A percentile compares a stretch with the other conserved stretches of the same genome.
phyloP scores from a whole-genome alignment of 257 asterid species.

The Vinca minor region DNA sequence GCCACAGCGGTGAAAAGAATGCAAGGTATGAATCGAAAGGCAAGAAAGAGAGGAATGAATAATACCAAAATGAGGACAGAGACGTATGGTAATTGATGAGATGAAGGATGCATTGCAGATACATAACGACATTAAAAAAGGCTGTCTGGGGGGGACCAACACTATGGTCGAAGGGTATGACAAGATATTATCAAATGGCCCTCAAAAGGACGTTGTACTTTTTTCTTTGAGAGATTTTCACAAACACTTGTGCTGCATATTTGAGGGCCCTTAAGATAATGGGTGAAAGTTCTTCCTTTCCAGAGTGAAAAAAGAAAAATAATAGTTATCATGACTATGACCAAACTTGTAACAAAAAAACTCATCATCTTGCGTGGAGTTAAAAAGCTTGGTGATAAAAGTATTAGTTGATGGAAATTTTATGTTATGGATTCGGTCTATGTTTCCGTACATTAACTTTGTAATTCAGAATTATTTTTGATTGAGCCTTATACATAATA shows the following conservation, averaged over 20 bases:
- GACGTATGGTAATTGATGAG: constrained; percentile 14
- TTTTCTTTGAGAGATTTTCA: constrained; percentile 6
- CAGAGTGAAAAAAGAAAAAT: not conserved
- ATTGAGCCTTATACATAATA: no score
- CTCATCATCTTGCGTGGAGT: no score
- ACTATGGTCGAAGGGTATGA: constrained; percentile 19
- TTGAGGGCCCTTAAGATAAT: constrained; percentile 11
- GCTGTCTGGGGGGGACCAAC: constrained; percentile 21
- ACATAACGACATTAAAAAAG: constrained; percentile 36
- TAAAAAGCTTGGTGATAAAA: not conserved
- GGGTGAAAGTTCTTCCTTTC: not conserved
- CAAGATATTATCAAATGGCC: constrained; percentile 15
- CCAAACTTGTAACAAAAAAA: not conserved
- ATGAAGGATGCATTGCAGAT: constrained; percentile 1
- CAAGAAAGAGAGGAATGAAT: constrained; percentile 9
- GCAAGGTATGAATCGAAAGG: no score
- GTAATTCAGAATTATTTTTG: no score
- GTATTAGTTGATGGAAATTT: no score
- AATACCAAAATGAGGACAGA: constrained; percentile 7
- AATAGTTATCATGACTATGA: not conserved
- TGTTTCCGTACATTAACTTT: no score
- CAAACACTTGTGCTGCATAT: constrained; percentile 6
- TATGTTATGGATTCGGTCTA: no score
- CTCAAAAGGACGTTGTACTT: constrained; percentile 27
- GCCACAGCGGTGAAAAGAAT: no score